Conservation (phyloP, 352 stramenopile species). For the Pythium brachiatum region DNA sequence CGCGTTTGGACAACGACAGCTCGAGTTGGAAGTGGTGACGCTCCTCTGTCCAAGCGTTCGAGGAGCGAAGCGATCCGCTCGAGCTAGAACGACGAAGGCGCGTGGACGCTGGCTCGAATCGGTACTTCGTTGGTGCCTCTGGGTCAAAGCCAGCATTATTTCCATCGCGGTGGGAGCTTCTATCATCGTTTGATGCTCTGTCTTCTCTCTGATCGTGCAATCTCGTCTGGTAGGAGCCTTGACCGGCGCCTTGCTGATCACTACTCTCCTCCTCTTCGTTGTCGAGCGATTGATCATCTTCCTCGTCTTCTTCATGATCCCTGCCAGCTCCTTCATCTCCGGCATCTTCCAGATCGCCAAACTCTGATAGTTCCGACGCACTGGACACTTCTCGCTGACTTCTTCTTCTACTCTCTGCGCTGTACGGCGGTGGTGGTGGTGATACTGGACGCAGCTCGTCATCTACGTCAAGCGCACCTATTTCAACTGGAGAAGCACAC, state of each 20-base stretch:
- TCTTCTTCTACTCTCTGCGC: not conserved
- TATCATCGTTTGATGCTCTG: too few species aligned
- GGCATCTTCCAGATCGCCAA: not conserved
- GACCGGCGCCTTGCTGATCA: not conserved
- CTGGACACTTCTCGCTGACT: slow-evolving; percentile 7
- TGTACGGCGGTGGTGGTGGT: slow-evolving; percentile 11
- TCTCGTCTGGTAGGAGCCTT: not conserved
- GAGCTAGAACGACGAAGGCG: slow-evolving; percentile 8
- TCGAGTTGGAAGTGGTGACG: slow-evolving; percentile 36
- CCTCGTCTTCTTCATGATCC: not conserved
- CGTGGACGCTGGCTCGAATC: slow-evolving; percentile 35
- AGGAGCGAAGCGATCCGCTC: not conserved
- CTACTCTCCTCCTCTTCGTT: not conserved
- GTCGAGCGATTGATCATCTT: not conserved
- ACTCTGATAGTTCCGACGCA: not conserved
- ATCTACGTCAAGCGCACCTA: not conserved
- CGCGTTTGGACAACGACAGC: slow-evolving; percentile 40
- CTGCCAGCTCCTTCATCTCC: slow-evolving; percentile 3
- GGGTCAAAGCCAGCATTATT: not conserved
- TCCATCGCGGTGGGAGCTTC: not conserved
- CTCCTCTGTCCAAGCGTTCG: slow-evolving; percentile 46
- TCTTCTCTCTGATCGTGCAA: not conserved
- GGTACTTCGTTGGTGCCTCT: slow-evolving; percentile 3
- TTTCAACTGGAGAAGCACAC: not conserved
- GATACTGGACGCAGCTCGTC: slow-evolving; percentile 2